Conservation (phyloP, 495 filamentous ascomycete genomes). For the Penicillium roqueforti region DNA sequence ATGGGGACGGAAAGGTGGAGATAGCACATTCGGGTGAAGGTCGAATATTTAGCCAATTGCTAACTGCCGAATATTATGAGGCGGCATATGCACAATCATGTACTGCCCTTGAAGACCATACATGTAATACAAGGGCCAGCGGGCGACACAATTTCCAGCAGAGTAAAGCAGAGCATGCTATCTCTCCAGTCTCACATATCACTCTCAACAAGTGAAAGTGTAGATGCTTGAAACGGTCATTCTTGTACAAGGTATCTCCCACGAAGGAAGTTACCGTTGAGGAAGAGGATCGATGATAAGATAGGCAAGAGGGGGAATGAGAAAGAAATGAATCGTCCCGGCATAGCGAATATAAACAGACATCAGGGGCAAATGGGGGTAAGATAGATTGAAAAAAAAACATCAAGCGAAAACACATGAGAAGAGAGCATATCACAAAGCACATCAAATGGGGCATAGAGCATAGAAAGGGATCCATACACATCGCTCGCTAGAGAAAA, state of each 20-base stretch:
- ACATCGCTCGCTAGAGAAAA: constrained; percentile 43
- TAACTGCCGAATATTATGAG: background rate
- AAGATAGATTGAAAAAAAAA: constrained; percentile 1
- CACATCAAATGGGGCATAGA: constrained; percentile 13
- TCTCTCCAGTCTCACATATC: background rate
- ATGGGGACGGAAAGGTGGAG: background rate
- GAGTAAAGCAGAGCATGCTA: background rate
- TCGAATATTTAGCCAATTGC: background rate
- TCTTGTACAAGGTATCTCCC: constrained; percentile 3
- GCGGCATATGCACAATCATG: background rate
- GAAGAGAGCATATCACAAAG: constrained; percentile 1
- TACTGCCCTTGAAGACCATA: background rate
- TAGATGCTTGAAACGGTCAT: constrained; percentile 1
- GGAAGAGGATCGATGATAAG: constrained; percentile 1
- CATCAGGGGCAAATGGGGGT: constrained; percentile 15
- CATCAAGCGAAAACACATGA: background rate
- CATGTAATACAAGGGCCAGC: background rate
- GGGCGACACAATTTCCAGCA: background rate
- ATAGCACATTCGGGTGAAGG: background rate
- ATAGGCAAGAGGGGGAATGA: constrained; percentile 10
- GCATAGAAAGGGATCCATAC: constrained; percentile 23
- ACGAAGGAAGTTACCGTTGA: background rate
- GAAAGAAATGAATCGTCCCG: constrained; percentile 31
- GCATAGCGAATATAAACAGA: constrained; percentile 39
- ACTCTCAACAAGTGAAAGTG: background rate